These are phyloP conservation scores for Sarcocystis neurona DNA, from an alignment of 169 alveolate genomes.

Conservation along the genomic window DNA sequence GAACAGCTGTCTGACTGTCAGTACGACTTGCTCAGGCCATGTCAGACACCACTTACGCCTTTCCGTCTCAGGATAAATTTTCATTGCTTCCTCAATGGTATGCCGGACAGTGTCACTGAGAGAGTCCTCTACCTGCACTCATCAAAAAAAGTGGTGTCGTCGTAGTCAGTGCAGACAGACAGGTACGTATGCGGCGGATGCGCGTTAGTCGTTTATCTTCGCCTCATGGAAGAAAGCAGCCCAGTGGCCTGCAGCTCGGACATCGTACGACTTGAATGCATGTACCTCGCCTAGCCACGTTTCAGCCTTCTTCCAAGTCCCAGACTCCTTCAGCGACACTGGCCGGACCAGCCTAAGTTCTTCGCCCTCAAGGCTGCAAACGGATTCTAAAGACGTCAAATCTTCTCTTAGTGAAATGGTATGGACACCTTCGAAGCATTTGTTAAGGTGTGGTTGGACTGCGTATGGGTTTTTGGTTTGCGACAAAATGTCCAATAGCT, in stretches of 20 bases:
- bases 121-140: background rate
- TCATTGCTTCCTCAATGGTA: constrained; percentile 11
- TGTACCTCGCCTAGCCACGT: constrained; percentile 17
- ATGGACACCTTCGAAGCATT: constrained; percentile 93
- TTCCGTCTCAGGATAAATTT: constrained; percentile 70
- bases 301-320: constrained; percentile 42
- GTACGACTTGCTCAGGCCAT: constrained; percentile 73
- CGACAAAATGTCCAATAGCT: constrained; percentile 90
- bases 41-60: constrained; percentile 69
- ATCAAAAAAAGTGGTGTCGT: background rate
- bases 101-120: constrained; percentile 18
- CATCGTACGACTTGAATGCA: constrained; percentile 46
- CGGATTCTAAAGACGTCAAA: constrained; percentile 78
- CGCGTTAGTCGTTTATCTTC: constrained; percentile 86
- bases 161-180: background rate
- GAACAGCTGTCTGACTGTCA: constrained; percentile 58
- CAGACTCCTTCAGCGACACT: constrained; percentile 69
- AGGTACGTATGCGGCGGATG: constrained; percentile 51
- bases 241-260: constrained; percentile 92
- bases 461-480: constrained; percentile 91
- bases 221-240: constrained; percentile 86
- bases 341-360: constrained; percentile 77
- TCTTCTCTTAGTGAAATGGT: constrained; percentile 73
- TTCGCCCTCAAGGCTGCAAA: constrained; percentile 89
- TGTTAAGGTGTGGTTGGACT: constrained; percentile 90